Conservation (phyloP, 257 asterid species). For the Nicotiana tabacum region DNA sequence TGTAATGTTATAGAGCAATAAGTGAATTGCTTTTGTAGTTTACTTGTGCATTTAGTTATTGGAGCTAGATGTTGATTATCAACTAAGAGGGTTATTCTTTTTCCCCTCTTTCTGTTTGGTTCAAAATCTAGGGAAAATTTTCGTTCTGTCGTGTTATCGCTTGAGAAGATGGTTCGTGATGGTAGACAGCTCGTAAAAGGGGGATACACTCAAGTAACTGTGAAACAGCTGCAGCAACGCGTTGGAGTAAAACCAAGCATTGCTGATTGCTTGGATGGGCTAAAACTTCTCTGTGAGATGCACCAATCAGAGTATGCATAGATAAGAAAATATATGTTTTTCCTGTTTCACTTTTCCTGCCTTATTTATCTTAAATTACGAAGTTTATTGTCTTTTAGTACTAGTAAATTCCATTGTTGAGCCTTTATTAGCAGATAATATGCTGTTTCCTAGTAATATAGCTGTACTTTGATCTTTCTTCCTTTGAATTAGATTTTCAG, state of each 20-base stretch:
- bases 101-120: not conserved
- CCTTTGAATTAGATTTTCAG: not conserved
- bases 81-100: not conserved
- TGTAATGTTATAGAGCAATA: not conserved
- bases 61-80: constrained; percentile 2
- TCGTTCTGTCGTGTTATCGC: constrained; percentile 36
- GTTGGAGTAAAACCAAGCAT: constrained; percentile 68
- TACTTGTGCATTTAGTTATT: not conserved
- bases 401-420: not conserved
- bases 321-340: not conserved
- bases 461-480: not conserved
- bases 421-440: not conserved
- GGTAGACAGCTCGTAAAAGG: constrained; percentile 49
- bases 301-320: constrained; percentile 66
- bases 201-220: constrained; percentile 34
- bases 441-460: not conserved
- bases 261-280: constrained; percentile 64
- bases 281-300: constrained; percentile 67
- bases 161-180: constrained; percentile 63
- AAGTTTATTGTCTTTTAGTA: not conserved
- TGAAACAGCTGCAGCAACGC: constrained; percentile 56
- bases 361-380: not conserved
- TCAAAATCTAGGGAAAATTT: constrained; percentile 51
- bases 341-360: not conserved
- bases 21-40: not conserved